Percentiles rank a stretch among this genome's conserved stretches.
These are phyloP conservation scores for Cystobasidium tubakii DNA, from an alignment of 768 basidiomycete species.

Conservation along the genomic window DNA sequence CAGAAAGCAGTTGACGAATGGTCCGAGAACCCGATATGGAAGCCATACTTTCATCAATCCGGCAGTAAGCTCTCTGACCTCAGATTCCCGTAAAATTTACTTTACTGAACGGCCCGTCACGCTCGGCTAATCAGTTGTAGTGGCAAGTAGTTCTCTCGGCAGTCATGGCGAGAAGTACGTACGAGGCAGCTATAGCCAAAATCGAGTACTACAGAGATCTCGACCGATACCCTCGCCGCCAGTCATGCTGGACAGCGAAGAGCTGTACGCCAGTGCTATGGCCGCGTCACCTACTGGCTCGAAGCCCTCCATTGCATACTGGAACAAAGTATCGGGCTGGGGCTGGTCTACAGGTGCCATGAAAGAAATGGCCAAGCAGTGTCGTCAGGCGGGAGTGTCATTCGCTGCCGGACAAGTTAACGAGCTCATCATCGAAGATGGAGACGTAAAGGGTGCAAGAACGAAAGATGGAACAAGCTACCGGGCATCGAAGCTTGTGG, in stretches of 20 bases:
- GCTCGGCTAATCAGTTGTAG: constrained; percentile 12
- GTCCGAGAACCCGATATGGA: constrained; percentile 45
- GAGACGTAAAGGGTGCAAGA: constrained; percentile 56
- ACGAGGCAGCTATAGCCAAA: constrained; percentile 1
- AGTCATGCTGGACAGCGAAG: constrained; percentile 4
- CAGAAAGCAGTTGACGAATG: constrained; percentile 48
- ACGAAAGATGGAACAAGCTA: constrained; percentile 57
- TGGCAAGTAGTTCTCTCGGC: constrained; percentile 8
- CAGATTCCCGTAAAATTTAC: neutral
- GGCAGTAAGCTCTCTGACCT: constrained; percentile 36
- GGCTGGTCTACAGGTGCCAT: constrained; percentile 41
- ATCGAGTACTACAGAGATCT: neutral
- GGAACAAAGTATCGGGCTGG: constrained; percentile 42
- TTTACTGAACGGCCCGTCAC: neutral
- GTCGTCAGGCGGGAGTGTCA: constrained; percentile 54
- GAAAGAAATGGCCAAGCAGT: constrained; percentile 11
- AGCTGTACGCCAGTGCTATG: neutral
- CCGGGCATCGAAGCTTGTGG: constrained; percentile 57
- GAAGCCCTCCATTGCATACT: constrained; percentile 16
- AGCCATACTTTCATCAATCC: constrained; percentile 44
- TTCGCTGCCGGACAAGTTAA: constrained; percentile 59
- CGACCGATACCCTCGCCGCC: neutral
- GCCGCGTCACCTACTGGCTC: neutral
- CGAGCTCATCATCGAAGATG: constrained; percentile 53
- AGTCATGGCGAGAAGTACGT: constrained; percentile 29